A percentile compares a stretch with the other conserved stretches of the same genome.
Evolutionary conservation across 768 basidiomycete species (phyloP).

Genomic region (Boletus huronensis): DNA sequence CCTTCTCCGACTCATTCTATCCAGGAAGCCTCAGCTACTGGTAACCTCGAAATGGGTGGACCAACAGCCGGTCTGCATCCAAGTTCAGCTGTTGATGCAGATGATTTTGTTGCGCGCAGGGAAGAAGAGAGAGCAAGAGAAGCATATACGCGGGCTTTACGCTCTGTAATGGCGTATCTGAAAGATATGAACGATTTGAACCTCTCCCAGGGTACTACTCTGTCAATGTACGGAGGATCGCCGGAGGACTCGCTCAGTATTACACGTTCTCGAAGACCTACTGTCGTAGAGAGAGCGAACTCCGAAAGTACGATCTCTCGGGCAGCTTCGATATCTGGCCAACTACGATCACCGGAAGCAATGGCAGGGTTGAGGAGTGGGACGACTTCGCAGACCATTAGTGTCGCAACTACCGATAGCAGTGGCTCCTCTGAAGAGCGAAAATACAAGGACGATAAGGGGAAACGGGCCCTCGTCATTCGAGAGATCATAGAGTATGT

Average conservation of each 20-base stretch:
- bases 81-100: slow-evolving; percentile 44
- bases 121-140: slow-evolving; percentile 74
- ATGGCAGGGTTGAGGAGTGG: slow-evolving; percentile 59
- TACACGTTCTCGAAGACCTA: slow-evolving; percentile 62
- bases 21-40: slow-evolving; percentile 44
- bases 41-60: slow-evolving; percentile 32
- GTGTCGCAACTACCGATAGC: slow-evolving; percentile 72
- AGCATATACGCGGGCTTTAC: slow-evolving; percentile 73
- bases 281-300: slow-evolving; percentile 47
- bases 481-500: slow-evolving; percentile 90
- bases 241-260: slow-evolving; percentile 39
- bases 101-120: slow-evolving; percentile 44
- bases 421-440: slow-evolving; percentile 72
- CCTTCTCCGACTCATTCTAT: slow-evolving; percentile 64
- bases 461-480: slow-evolving; percentile 78
- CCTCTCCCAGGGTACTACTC: slow-evolving; percentile 51
- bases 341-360: slow-evolving; percentile 65
- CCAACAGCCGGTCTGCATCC: slow-evolving; percentile 33
- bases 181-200: slow-evolving; percentile 93
- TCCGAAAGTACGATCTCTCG: slow-evolving; percentile 52
- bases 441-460: slow-evolving; percentile 89
- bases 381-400: slow-evolving; percentile 60
- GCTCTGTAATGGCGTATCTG: slow-evolving; percentile 93
- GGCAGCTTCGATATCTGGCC: slow-evolving; percentile 48
- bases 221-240: slow-evolving; percentile 57